phyloP scores from a whole-genome alignment of 805 yeast genomes.

The Teunomyces aglyptinius region DNA sequence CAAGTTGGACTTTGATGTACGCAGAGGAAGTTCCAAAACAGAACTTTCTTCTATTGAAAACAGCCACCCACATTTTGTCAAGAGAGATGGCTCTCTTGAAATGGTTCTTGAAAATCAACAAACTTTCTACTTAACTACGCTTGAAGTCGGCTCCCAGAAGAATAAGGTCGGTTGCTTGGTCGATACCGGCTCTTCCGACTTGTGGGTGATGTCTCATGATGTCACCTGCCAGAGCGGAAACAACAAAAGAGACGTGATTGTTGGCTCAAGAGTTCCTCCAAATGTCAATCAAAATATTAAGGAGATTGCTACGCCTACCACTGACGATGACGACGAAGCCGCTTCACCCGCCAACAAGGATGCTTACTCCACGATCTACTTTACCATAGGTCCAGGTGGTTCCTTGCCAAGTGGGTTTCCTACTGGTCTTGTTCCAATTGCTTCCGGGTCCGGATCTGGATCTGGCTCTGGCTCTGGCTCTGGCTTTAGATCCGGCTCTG shows the following conservation, averaged over 20 bases:
- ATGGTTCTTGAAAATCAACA: constrained; percentile 22
- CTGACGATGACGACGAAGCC: neutral
- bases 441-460: constrained; percentile 4
- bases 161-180: constrained; percentile 31
- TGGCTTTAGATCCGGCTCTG: constrained; percentile 5
- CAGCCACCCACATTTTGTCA: constrained; percentile 12
- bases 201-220: constrained; percentile 40
- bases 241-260: constrained; percentile 6
- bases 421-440: neutral
- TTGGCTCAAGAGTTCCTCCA: neutral
- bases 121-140: constrained; percentile 28
- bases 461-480: neutral
- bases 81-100: constrained; percentile 17
- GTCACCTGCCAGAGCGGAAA: constrained; percentile 16
- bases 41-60: constrained; percentile 9
- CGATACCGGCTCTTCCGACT: constrained; percentile 44
- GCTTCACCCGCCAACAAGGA: neutral
- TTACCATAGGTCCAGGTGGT: constrained; percentile 3
- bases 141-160: constrained; percentile 30
- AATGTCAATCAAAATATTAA: neutral
- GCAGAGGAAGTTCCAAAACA: constrained; percentile 13
- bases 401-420: constrained; percentile 2
- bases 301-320: constrained; percentile 2
- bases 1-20: constrained; percentile 18
- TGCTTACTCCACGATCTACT: neutral